Base-by-base conservation (phyloP, 805 yeast species). In the Starmerella roubikii region DNA sequence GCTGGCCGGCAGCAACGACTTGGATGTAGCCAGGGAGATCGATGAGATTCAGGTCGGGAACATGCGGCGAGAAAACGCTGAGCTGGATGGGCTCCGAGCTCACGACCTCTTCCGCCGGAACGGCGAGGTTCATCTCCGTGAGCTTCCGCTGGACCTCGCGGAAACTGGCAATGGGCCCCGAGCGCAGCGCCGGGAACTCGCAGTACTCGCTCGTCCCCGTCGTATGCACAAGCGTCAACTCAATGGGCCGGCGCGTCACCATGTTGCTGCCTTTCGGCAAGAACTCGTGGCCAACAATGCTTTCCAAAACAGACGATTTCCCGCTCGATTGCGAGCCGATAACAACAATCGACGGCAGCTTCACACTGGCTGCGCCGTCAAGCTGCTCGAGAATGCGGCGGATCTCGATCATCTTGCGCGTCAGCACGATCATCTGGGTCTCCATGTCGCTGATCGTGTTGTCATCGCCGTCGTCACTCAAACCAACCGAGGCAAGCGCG, bases 1-100 rank as follows among this genome's bases (percentile, higher is more conserved):
- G 99, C 60, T 91, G 98, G 58, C 88, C 97, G 2, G 93, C 86
- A 2, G 97, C 93, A 55, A 91, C 94, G 4, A 91, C 75, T 58
- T 91, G 99, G 47, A 91, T 93, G 56, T 91, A 91, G 8, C 99
- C 99, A 0, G 99, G 99, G 43, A 91, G 66, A 64, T 91, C 99
- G 16, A 93, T 94, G 47, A 91, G 64, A 0, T 96, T 83, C 39
- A 91, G 66, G 61, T 93, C 98, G 0, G 98, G 93, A 6, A 88
- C 93, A 15, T 67, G 58, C 3, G 97, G 93, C 1, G 97, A 88
- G 59, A 76, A 78, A 32, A 91, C 82, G 1, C 93, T 81, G 33
- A 91, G 67, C 58, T 85, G 94, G 40, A 91, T 91, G 5, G 98
- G 97, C 52, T 88, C 97, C 44, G 75, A 81, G 20, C 94, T 81